A percentile compares a stretch with the other conserved stretches of the same genome.
Conservation (phyloP, 2,329 filamentous ascomycete species). For the Nemania bipapillata region DNA sequence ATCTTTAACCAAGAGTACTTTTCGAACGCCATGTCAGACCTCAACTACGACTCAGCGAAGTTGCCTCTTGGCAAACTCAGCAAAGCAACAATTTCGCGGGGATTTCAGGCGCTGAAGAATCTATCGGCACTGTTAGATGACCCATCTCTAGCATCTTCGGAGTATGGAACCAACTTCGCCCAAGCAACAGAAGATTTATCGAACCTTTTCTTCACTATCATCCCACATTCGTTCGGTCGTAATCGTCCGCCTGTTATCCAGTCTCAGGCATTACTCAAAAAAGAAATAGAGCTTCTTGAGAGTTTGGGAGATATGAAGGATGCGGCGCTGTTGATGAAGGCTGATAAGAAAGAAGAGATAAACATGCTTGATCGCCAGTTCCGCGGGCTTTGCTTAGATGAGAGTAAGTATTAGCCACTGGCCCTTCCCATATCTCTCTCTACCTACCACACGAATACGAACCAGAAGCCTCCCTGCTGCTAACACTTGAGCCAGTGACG, state of each 20-base stretch:
- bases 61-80: slow-evolving; percentile 85
- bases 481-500: slow-evolving; percentile 61
- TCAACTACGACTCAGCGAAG: slow-evolving; percentile 80
- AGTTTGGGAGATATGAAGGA: slow-evolving; percentile 87
- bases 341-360: slow-evolving; percentile 63
- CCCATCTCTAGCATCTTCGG: slow-evolving; percentile 57
- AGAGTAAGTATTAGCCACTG: slow-evolving; percentile 59
- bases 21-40: slow-evolving; percentile 69
- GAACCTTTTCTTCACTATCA: slow-evolving; percentile 81
- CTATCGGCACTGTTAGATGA: slow-evolving; percentile 74
- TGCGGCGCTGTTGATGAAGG: slow-evolving; percentile 79
- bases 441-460: not conserved
- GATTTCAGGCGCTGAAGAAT: slow-evolving; percentile 81
- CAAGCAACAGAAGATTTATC: slow-evolving; percentile 71
- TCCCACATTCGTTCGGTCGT: slow-evolving; percentile 81
- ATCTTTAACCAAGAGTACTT: slow-evolving; percentile 86
- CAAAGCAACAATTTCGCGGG: slow-evolving; percentile 77
- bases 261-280: slow-evolving; percentile 69
- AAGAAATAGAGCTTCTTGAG: slow-evolving; percentile 82
- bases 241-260: slow-evolving; percentile 75
- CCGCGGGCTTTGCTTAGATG: slow-evolving; percentile 74
- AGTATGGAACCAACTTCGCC: slow-evolving; percentile 55
- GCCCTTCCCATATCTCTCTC: no score
- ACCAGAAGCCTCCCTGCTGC: not conserved
- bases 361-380: slow-evolving; percentile 79